These are phyloP conservation scores for Globisporangium cylindrosporum DNA, from an alignment of 352 stramenopile species.

Conservation along the genomic window DNA sequence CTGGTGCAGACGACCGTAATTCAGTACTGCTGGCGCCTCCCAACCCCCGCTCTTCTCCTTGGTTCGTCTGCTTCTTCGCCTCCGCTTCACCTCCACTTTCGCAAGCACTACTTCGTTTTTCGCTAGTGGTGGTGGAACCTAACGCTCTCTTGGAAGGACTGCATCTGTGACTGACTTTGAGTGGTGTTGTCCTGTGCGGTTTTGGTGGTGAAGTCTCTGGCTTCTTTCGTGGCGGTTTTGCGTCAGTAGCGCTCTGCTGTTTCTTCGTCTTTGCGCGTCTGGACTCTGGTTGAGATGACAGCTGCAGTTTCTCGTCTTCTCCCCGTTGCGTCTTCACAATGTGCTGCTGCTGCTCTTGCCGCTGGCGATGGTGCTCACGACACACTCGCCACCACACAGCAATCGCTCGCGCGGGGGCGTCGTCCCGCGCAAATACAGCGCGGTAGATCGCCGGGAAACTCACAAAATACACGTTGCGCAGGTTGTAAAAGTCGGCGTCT, in stretches of 20 bases:
- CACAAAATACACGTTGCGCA: slow-evolving; percentile 29
- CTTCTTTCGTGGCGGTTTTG: background rate
- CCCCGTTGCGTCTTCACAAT: background rate
- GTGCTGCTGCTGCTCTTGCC: background rate
- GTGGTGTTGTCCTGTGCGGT: background rate
- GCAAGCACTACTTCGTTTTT: no score
- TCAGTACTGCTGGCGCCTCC: background rate
- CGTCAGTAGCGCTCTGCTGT: background rate
- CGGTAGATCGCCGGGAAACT: slow-evolving; percentile 35
- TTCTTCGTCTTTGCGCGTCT: background rate
- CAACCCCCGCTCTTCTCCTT: background rate
- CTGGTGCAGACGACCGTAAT: background rate
- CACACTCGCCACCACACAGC: slow-evolving; percentile 29
- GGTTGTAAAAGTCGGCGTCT: slow-evolving; percentile 30
- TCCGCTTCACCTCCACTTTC: background rate
- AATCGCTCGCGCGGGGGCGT: slow-evolving; percentile 28
- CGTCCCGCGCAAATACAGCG: slow-evolving; percentile 36
- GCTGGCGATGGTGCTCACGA: background rate
- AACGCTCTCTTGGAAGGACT: background rate
- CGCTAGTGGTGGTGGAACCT: no score
- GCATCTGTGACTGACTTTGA: background rate
- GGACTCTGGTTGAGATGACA: background rate
- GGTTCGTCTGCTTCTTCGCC: background rate
- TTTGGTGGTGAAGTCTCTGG: background rate
- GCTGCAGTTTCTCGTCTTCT: background rate